Percentiles rank a stretch among this genome's conserved stretches.
phyloP scores from a whole-genome alignment of 179 eudicot species.

The Amaranthus tricolor region DNA sequence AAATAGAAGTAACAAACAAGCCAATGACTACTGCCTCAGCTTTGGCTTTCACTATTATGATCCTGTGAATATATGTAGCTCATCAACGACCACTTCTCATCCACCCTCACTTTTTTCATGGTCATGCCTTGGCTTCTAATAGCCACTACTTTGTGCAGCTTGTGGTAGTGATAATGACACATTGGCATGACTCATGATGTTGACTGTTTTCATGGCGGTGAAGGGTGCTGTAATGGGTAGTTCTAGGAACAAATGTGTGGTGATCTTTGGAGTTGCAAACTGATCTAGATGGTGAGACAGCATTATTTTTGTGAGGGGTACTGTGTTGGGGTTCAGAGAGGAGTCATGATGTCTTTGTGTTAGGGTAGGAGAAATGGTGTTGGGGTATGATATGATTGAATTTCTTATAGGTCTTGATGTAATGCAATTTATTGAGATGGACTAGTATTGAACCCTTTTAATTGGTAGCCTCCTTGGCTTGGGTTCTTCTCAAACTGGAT shows the following conservation, averaged over 20 bases:
- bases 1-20: no score
- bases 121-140: no score
- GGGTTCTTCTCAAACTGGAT: no score
- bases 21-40: no score
- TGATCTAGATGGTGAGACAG: background rate
- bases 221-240: background rate
- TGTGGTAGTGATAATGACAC: background rate
- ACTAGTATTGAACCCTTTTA: background rate
- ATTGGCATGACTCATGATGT: no score
- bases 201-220: background rate
- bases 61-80: no score
- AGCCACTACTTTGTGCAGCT: background rate
- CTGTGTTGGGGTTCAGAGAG: background rate
- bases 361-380: background rate
- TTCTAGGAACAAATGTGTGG: background rate
- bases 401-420: background rate
- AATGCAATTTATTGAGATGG: constrained; percentile 1
- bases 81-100: no score
- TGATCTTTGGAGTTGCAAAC: no score
- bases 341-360: background rate
- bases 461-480: no score
- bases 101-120: no score
- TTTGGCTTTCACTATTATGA: no score
- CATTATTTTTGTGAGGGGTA: background rate
- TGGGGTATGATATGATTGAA: background rate